Conservation (phyloP, 208 protist species). For the Leptomonas seymouri region DNA sequence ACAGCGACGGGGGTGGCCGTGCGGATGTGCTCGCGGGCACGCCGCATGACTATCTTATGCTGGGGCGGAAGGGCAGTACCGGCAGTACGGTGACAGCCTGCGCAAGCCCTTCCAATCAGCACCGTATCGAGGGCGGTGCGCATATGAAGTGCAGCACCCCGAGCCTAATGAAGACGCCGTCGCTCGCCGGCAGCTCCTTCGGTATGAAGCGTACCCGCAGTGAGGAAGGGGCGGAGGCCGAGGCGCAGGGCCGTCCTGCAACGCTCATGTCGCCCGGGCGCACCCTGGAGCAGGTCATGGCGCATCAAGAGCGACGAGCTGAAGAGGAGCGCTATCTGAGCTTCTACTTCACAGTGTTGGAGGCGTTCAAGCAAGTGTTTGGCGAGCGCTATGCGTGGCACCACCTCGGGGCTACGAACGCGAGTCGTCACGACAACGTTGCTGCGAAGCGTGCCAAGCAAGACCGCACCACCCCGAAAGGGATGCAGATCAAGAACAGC, state of each 20-base stretch:
- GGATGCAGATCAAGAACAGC: not conserved
- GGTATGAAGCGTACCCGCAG: not conserved
- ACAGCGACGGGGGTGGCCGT: too few relatives aligned
- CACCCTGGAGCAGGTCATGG: conserved; percentile 55
- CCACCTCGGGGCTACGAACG: conserved; percentile 77
- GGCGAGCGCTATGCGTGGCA: conserved; percentile 74
- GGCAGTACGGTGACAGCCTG: not conserved
- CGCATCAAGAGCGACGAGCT: conserved; percentile 31
- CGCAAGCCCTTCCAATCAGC: not conserved
- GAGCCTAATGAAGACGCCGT: too few relatives aligned
- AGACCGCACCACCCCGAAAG: not conserved
- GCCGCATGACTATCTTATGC: too few relatives aligned
- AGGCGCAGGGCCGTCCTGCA: not conserved
- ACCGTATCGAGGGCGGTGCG: not conserved
- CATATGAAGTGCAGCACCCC: too few relatives aligned
- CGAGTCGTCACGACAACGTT: conserved; percentile 48
- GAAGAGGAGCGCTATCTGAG: conserved; percentile 55
- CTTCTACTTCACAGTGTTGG: conserved; percentile 58
- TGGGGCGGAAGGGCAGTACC: too few relatives aligned
- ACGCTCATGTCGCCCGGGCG: conserved; percentile 55
- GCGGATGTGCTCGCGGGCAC: too few relatives aligned
- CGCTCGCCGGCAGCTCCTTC: not conserved
- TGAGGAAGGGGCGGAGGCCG: not conserved
- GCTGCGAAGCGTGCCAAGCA: not conserved
- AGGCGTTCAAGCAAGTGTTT: conserved; percentile 71